A percentile compares a stretch with the other conserved stretches of the same genome.
These are phyloP conservation scores for Cytospora piceae DNA, from an alignment of 2,329 filamentous ascomycete species.

Conservation along the genomic window DNA sequence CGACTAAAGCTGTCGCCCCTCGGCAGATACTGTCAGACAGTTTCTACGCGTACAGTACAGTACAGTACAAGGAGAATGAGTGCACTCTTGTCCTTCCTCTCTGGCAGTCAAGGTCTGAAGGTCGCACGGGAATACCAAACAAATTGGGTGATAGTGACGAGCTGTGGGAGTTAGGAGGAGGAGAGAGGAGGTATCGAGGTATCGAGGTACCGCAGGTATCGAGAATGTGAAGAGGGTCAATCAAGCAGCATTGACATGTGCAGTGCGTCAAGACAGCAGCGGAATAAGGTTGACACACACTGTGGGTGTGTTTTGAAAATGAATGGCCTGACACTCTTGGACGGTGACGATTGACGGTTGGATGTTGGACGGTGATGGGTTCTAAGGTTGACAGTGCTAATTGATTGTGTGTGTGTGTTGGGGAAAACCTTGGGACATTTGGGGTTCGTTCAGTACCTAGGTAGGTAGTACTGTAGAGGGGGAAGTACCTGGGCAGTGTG, in stretches of 20 bases:
- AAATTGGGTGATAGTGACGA: not conserved
- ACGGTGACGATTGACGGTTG: not conserved
- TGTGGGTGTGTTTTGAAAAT: not conserved
- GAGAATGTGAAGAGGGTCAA: constrained; percentile 9
- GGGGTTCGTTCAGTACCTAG: not conserved
- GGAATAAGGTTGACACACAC: not conserved
- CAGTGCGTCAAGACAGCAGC: not conserved
- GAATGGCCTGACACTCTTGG: not conserved
- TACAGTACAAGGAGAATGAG: not conserved
- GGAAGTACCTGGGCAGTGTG: too few relatives aligned
- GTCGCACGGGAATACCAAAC: not conserved
- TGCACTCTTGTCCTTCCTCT: not conserved
- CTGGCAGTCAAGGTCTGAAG: not conserved
- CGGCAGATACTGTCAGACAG: constrained; percentile 2
- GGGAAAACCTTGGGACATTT: not conserved
- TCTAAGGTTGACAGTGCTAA: not conserved
- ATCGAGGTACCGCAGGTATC: not conserved
- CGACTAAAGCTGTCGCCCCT: not conserved
- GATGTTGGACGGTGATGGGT: not conserved
- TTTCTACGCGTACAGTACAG: not conserved
- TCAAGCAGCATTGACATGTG: constrained; percentile 11
- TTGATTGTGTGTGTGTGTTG: not conserved
- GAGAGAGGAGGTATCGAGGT: not conserved
- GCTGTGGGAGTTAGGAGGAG: not conserved
- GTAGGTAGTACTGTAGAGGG: too few relatives aligned